These are phyloP conservation scores for Porphyrellus cyaneotinctus DNA, from an alignment of 768 basidiomycete genomes.

Conservation along the genomic window DNA sequence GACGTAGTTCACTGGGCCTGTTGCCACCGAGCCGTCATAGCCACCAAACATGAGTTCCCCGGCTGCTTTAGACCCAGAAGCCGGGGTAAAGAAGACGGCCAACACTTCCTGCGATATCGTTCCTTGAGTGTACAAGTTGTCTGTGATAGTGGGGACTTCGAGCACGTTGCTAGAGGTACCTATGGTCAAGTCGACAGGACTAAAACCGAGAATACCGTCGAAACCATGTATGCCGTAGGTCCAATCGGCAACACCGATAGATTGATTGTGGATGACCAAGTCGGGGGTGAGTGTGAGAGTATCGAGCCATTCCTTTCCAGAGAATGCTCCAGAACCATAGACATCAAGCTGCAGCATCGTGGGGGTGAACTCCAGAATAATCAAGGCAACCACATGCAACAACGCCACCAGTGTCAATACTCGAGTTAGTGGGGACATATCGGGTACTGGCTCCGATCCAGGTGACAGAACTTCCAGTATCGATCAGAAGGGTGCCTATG, in stretches of 20 bases:
- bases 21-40: constrained; percentile 6
- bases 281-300: constrained; percentile 5
- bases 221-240: constrained; percentile 29
- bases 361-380: not conserved
- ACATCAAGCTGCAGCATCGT: not conserved
- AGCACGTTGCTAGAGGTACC: constrained; percentile 15
- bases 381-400: constrained; percentile 18
- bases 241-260: constrained; percentile 33
- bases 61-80: constrained; percentile 14
- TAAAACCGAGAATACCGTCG: constrained; percentile 39
- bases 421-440: constrained; percentile 19
- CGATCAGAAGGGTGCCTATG: constrained; percentile 28
- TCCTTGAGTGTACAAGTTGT: constrained; percentile 32
- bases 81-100: constrained; percentile 31
- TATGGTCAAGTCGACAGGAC: constrained; percentile 34
- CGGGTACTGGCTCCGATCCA: constrained; percentile 27
- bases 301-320: constrained; percentile 16
- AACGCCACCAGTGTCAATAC: constrained; percentile 15
- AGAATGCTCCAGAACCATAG: constrained; percentile 3
- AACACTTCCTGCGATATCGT: constrained; percentile 27
- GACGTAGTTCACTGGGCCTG: not conserved
- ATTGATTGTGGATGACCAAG: constrained; percentile 24
- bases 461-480: constrained; percentile 33
- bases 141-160: constrained; percentile 33
- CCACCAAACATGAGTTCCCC: constrained; percentile 30